Percentiles rank a stretch among this genome's conserved stretches.
Evolutionary conservation across 2,329 filamentous ascomycete species (phyloP).

Genomic region (Pseudogymnoascus sp.): DNA sequence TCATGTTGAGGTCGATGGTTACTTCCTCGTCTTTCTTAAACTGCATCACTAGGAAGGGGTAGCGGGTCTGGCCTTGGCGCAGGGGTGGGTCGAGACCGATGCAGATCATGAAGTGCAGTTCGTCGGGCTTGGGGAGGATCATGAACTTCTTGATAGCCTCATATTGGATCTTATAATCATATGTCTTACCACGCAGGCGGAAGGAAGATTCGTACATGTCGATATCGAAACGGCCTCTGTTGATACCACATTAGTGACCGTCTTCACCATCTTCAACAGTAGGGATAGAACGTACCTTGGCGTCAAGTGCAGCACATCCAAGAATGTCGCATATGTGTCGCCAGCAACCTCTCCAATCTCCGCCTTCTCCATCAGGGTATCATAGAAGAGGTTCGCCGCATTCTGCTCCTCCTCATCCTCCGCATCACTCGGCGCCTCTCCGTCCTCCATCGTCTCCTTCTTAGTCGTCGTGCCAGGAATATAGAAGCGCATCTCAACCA

Average conservation of each 20-base stretch:
- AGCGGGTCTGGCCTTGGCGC: slow-evolving; percentile 93
- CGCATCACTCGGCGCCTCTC: slow-evolving; percentile 59
- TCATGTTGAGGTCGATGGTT: slow-evolving; percentile 92
- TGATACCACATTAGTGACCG: slow-evolving; percentile 24
- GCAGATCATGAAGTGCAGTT: slow-evolving; percentile 89
- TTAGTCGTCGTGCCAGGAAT: slow-evolving; percentile 85
- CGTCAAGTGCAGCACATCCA: slow-evolving; percentile 94
- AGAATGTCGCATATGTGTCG: slow-evolving; percentile 94
- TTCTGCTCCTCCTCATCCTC: slow-evolving; percentile 76
- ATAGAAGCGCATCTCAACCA: slow-evolving; percentile 98
- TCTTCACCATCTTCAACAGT: not conserved
- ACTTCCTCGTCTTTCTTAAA: slow-evolving; percentile 98
- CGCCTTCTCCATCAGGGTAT: slow-evolving; percentile 95
- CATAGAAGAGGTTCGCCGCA: slow-evolving; percentile 94
- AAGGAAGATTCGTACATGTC: slow-evolving; percentile 99
- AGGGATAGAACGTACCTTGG: slow-evolving; percentile 57
- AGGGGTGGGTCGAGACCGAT: slow-evolving; percentile 91
- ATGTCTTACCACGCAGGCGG: slow-evolving; percentile 94
- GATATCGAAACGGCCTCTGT: slow-evolving; percentile 96
- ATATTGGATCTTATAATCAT: slow-evolving; percentile 99
- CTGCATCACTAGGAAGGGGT: slow-evolving; percentile 98
- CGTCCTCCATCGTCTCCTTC: slow-evolving; percentile 56
- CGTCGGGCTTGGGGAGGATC: slow-evolving; percentile 96
- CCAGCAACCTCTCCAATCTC: slow-evolving; percentile 99
- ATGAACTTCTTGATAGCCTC: slow-evolving; percentile 98